These are phyloP conservation scores for Malassezia dermatis DNA, from an alignment of 1,284 basidiomycete species.

Conservation along the genomic window DNA sequence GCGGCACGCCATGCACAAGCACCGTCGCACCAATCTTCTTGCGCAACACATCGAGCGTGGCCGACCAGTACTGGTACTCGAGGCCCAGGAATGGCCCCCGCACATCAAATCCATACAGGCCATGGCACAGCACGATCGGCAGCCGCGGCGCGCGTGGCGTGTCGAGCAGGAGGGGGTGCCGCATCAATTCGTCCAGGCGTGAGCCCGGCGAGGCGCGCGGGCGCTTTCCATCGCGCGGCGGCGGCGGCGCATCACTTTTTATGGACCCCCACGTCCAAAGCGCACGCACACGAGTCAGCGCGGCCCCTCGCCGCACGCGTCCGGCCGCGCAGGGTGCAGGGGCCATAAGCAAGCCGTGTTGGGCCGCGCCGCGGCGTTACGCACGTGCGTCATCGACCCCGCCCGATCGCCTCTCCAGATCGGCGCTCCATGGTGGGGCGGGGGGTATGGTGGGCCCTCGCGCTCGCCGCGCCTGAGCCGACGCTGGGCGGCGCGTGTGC, in stretches of 20 bases:
- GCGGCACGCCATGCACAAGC: constrained; percentile 86
- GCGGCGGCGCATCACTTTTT: background rate
- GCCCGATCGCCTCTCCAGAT: background rate
- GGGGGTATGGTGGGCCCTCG: background rate
- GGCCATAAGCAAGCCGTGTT: background rate
- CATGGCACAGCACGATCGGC: constrained; percentile 83
- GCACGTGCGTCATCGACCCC: background rate
- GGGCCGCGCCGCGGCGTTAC: background rate
- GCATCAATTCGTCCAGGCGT: constrained; percentile 11
- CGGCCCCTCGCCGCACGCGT: background rate
- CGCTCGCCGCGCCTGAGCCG: background rate
- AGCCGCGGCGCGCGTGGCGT: constrained; percentile 52
- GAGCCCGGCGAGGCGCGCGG: constrained; percentile 2
- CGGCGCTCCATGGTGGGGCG: background rate
- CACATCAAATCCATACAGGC: constrained; percentile 83
- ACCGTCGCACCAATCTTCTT: constrained; percentile 80
- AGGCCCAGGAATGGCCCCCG: constrained; percentile 60
- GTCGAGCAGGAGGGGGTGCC: constrained; percentile 2
- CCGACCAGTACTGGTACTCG: constrained; percentile 87
- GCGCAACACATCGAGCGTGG: constrained; percentile 70
- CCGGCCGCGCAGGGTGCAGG: background rate
- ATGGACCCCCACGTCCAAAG: background rate
- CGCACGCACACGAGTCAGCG: background rate
- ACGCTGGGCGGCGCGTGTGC: constrained; percentile 16
- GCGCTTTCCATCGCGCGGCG: background rate